Percentiles rank a stretch among this genome's conserved stretches.
Conservation (phyloP, 2,329 filamentous ascomycete species). For the Lachnellula cervina region DNA sequence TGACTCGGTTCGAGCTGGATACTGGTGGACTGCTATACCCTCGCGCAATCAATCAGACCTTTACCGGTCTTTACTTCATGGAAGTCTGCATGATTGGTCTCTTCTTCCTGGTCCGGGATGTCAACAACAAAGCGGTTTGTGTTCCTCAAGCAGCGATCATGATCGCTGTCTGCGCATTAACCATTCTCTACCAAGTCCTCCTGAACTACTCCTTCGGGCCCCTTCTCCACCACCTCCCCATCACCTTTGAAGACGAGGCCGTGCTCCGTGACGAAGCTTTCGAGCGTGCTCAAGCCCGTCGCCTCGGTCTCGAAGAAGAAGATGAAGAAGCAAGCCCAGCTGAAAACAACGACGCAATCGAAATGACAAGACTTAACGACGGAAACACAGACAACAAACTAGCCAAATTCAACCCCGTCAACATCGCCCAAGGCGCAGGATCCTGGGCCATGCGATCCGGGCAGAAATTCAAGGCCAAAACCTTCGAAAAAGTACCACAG, state of each 20-base stretch:
- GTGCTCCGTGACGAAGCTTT: slow-evolving; percentile 88
- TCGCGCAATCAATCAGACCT: slow-evolving; percentile 88
- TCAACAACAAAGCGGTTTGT: slow-evolving; percentile 51
- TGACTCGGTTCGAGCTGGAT: slow-evolving; percentile 82
- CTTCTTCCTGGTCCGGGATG: slow-evolving; percentile 72
- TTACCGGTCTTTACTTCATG: slow-evolving; percentile 93
- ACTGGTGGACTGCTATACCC: slow-evolving; percentile 92
- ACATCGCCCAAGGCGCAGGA: slow-evolving; percentile 26
- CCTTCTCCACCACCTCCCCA: slow-evolving; percentile 82
- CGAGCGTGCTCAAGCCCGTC: slow-evolving; percentile 67
- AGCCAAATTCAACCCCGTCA: slow-evolving; percentile 27
- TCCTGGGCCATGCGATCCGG: slow-evolving; percentile 24
- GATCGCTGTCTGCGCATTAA: slow-evolving; percentile 69
- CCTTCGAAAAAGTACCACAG: slow-evolving; percentile 26
- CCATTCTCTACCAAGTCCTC: slow-evolving; percentile 70
- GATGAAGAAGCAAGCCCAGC: slow-evolving; percentile 36
- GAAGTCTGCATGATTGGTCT: slow-evolving; percentile 84
- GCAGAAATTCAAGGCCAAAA: slow-evolving; percentile 33
- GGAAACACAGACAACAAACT: slow-evolving; percentile 21
- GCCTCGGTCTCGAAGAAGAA: slow-evolving; percentile 58
- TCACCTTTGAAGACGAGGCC: slow-evolving; percentile 93
- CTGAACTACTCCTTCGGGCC: slow-evolving; percentile 82
- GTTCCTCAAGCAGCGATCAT: slow-evolving; percentile 77
- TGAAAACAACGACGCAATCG: slow-evolving; percentile 33
- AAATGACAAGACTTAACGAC: slow-evolving; percentile 42